Evolutionary conservation across 2,329 filamentous ascomycete species (phyloP), one percentile per base, ranked within the genome.

Genomic region (Endocalyx cinctus): DNA sequence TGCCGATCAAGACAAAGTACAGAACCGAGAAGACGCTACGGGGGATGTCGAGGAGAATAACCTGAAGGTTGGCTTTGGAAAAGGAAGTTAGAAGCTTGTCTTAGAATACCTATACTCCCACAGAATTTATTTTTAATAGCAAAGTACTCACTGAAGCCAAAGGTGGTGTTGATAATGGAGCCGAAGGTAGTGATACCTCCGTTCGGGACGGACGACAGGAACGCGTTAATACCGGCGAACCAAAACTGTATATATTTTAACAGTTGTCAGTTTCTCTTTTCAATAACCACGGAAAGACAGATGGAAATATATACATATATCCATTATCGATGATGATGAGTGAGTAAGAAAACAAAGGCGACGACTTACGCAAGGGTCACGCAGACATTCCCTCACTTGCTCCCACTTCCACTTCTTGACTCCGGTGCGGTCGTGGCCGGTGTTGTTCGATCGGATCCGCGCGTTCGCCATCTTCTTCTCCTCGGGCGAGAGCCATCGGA

Each of bases 321-420:
- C n/a, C n/a, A n/a, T n/a, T n/a, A n/a, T n/a, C n/a, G n/a, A n/a
- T n/a, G n/a, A n/a, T n/a, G n/a, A n/a, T n/a, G n/a, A n/a, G n/a
- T n/a, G n/a, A n/a, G n/a, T n/a, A n/a, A n/a, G n/a, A n/a, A n/a
- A n/a, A 25, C 18, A 23, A 26, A 10, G 1, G 16, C 19, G 25
- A 23, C 2, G 4, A 44, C 48, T 46, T 29, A 52, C 48, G 20
- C 51, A 54, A 5, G 58, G 60, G 26, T 62, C 59, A 5, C 44
- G 8, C 2, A 62, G 31, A 33, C 59, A 62, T 36, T 63, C 60
- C 3, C 46, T 37, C 13, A 47, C 59, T 20, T 62, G 59, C 32
- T 55, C 52, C 58, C 58, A 63, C 36, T 55, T 55, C 59, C 58
- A 62, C 6, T 39, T 53, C 42, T 55, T 63, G 17, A 58, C 47